These are phyloP conservation scores for Starmera quercuum DNA, from an alignment of 805 yeast species.

Conservation along the genomic window DNA sequence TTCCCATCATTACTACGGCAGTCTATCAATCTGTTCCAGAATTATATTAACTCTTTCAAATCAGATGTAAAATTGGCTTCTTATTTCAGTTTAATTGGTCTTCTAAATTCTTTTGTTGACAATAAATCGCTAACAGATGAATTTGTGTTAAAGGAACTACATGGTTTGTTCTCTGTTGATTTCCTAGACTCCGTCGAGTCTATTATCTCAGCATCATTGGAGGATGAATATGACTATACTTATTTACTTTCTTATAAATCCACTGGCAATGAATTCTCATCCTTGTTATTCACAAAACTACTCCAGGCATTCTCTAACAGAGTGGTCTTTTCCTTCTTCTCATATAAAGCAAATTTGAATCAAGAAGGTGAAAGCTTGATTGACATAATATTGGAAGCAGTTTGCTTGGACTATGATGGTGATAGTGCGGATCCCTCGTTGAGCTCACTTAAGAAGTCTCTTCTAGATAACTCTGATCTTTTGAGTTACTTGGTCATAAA, in stretches of 20 bases:
- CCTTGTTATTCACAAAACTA: conserved; percentile 23
- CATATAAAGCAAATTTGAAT: not conserved
- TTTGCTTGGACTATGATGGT: conserved; percentile 20
- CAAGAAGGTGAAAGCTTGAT: conserved; percentile 16
- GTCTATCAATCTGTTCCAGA: conserved; percentile 14
- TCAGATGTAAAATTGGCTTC: conserved; percentile 10
- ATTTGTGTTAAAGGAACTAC: conserved; percentile 19
- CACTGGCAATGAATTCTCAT: conserved; percentile 27
- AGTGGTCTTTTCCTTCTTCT: conserved; percentile 5
- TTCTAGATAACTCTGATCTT: conserved; percentile 6
- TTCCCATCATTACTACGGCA: conserved; percentile 20
- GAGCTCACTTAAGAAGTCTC: conserved; percentile 10
- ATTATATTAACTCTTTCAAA: conserved; percentile 17
- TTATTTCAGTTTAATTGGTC: conserved; percentile 30
- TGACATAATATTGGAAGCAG: conserved; percentile 23
- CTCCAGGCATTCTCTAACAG: conserved; percentile 14
- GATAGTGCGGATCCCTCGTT: conserved; percentile 15
- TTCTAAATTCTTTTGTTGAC: conserved; percentile 23
- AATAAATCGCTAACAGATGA: conserved; percentile 13
- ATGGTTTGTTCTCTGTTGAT: conserved; percentile 11
- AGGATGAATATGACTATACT: conserved; percentile 17
- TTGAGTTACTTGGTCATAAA: conserved; percentile 10
- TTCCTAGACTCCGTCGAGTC: conserved; percentile 14
- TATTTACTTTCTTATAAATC: conserved; percentile 28
- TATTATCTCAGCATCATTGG: conserved; percentile 26